These are phyloP conservation scores for Pascua sp. DNA, from an alignment of 1,284 basidiomycete species.

Conservation along the genomic window DNA sequence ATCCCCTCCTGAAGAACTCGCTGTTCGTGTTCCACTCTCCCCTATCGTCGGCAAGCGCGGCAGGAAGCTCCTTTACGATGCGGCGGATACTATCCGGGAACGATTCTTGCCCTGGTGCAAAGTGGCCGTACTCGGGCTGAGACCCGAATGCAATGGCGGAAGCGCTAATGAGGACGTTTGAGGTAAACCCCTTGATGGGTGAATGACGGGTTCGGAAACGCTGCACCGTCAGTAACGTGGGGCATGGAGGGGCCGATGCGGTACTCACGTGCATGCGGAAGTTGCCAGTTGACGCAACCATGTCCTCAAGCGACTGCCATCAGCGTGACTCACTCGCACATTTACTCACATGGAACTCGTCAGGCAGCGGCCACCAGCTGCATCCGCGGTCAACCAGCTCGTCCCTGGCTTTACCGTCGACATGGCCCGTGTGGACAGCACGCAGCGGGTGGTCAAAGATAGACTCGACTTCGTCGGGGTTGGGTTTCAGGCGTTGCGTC, in stretches of 20 bases:
- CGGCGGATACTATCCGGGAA: constrained; percentile 30
- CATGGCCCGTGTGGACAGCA: constrained; percentile 59
- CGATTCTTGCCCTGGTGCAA: constrained; percentile 52
- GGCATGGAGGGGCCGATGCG: not conserved
- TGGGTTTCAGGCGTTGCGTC: constrained; percentile 57
- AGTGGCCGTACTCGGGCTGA: constrained; percentile 55
- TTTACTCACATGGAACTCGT: constrained; percentile 60
- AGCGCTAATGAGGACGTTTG: constrained; percentile 71
- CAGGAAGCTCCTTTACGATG: constrained; percentile 35
- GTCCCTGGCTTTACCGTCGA: constrained; percentile 45
- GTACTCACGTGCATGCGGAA: constrained; percentile 47
- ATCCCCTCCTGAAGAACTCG: not conserved
- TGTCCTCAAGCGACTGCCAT: constrained; percentile 36
- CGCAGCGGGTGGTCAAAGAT: constrained; percentile 76
- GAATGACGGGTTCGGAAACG: constrained; percentile 71
- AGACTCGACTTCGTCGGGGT: constrained; percentile 65
- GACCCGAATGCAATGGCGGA: constrained; percentile 59
- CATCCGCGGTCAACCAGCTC: constrained; percentile 58
- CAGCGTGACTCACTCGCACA: constrained; percentile 4
- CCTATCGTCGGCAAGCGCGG: constrained; percentile 14
- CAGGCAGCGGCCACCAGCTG: constrained; percentile 71
- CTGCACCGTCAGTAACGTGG: constrained; percentile 60
- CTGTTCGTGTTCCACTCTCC: constrained; percentile 10
- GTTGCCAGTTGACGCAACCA: constrained; percentile 56
- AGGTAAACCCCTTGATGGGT: constrained; percentile 74